Evolutionary conservation across 768 basidiomycete genomes (phyloP).

Genomic region (Hygrocybe coccinea): DNA sequence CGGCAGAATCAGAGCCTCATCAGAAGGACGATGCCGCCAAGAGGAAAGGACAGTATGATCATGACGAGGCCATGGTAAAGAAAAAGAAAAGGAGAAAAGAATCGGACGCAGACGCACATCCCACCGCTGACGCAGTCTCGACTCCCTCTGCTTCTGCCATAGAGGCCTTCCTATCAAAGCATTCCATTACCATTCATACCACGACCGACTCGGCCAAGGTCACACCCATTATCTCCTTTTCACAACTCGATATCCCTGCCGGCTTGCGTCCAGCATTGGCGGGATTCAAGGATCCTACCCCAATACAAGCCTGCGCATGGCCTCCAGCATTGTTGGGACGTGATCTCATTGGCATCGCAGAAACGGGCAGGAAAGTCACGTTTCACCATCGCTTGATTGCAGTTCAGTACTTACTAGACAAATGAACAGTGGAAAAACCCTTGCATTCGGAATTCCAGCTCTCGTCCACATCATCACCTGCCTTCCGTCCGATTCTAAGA

Average conservation of each 20-base stretch:
- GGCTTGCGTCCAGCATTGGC: slow-evolving; percentile 59
- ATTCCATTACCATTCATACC: slow-evolving; percentile 66
- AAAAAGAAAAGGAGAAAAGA: too few relatives aligned
- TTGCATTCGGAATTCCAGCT: slow-evolving; percentile 93
- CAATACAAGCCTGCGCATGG: slow-evolving; percentile 95
- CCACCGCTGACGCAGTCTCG: slow-evolving; percentile 19
- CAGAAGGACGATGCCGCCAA: too few relatives aligned
- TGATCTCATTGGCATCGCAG: slow-evolving; percentile 95
- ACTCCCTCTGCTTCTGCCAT: slow-evolving; percentile 39
- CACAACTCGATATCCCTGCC: slow-evolving; percentile 60
- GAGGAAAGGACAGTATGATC: too few relatives aligned
- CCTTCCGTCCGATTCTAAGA: too few relatives aligned
- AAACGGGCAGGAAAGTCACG: slow-evolving; percentile 75
- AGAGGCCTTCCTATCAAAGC: slow-evolving; percentile 60
- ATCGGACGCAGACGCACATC: too few relatives aligned
- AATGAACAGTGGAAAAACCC: slow-evolving; percentile 77
- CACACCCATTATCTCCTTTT: slow-evolving; percentile 69
- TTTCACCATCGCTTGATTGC: neutral
- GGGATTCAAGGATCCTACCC: slow-evolving; percentile 82
- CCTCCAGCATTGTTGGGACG: slow-evolving; percentile 73
- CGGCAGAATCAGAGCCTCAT: too few relatives aligned
- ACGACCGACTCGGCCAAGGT: slow-evolving; percentile 37
- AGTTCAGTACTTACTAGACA: neutral
- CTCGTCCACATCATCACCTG: slow-evolving; percentile 59
- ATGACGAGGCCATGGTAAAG: too few relatives aligned